Evolutionary conservation across 495 filamentous ascomycete genomes (phyloP), one percentile per base, ranked within the genome.

Genomic region (Neurospora hispaniola): DNA sequence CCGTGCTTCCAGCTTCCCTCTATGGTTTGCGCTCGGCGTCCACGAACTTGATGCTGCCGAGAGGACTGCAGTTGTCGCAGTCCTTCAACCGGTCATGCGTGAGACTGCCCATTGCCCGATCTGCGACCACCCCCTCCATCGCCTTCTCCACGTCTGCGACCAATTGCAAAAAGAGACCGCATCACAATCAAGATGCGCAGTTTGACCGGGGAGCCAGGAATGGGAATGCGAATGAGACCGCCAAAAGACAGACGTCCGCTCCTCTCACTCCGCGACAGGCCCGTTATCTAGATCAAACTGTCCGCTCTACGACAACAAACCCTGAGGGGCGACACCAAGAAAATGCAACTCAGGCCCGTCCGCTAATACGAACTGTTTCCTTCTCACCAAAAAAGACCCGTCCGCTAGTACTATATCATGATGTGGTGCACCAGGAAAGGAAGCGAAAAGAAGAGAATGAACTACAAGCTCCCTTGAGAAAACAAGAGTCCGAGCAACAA

Each of bases 31-130:
- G 71, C 66, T 69, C 73, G 73, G 66, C 44, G 27, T 35, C 71
- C 42, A 78, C 76, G 73, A 72, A 44, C 72, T 82, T 82, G 77
- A 85, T 84, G 82, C 80, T 77, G 73, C 72, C 78, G 71, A 77
- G 76, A 78, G 80, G 80, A 69, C 74, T 79, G 23, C 79, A 78
- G 75, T 75, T 79, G 72, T 81, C 78, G 77, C 80, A 79, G 74
- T 79, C 77, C 77, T 76, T 81, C 59, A 75, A 79, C 75, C 79
- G 78, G 72, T 72, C 76, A 78, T 78, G 75, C 74, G 62, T 73
- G 74, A 68, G 59, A 27, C 74, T 73, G 73, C 74, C 76, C 74
- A 73, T 73, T 54, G 73, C 73, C 73, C 75, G 74, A 66, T 74
- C 44, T n/a, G 42, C 27, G 54, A 66, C 27, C 54, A 66, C 14